Base-by-base conservation (phyloP, 1,284 basidiomycete species). In the Apiotrichum mycotoxinovorans region DNA sequence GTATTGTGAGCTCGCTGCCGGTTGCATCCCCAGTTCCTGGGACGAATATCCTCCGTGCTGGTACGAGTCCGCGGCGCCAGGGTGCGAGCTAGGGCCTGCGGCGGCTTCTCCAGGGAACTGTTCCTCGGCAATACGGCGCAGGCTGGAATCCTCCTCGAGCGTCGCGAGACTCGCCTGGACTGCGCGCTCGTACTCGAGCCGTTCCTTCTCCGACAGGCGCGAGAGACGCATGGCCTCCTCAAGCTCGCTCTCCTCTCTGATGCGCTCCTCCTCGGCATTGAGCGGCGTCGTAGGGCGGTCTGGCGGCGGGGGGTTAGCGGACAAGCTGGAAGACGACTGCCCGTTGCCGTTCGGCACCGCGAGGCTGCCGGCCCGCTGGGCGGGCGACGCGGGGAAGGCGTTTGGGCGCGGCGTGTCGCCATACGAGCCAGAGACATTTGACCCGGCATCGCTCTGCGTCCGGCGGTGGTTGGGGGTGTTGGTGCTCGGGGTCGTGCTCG, bases 191-290 rank as follows among this genome's bases (percentile, higher is more conserved):
- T 73, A 55, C 52, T 74, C 72, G 34, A 66, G 56, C 23, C 69
- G 57, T 55, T 76, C 74, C 51, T 66, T 52, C 54, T 72, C 69
- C 4, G 61, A 57, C 2, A 59, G 60, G 3, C 66, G 45, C 30
- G 68, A 70, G 5, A 60, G 59, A 30, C 74, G 58, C 50, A 69
- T 69, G 2, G 72, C 74, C 60, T 76, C 74, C 20, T 71, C 73
- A 23, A 73, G 58, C 52, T 72, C 65, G 38, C 67, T 70, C 54
- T 73, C 71, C 51, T 76, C 74, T 56, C 69, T 66, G 14, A 66
- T 64, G 20, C 62, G 54, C 15, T 65, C 58, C 52, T 70, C 65
- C 40, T 70, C 67, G 1, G 62, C 60, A 50, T 52, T 34, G 65
- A 48, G 33, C 5, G 66, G 63, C 3, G 64, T 52, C 9, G 40